These are phyloP conservation scores for Urochloa ruziziensis DNA, from an alignment of 176 grass and related monocot genomes.

Conservation along the genomic window DNA sequence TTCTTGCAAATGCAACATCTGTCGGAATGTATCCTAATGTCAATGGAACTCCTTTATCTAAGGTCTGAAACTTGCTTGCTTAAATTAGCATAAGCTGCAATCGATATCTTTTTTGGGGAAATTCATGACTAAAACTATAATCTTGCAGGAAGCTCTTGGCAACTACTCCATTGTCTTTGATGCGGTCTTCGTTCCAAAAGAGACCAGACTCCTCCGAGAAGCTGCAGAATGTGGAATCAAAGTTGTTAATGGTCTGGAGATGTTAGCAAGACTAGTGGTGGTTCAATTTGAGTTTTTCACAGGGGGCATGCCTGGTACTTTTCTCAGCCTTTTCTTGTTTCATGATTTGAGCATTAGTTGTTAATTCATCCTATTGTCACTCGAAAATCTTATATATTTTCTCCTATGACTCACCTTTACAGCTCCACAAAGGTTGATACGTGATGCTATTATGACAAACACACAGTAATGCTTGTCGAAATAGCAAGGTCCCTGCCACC, in stretches of 20 bases:
- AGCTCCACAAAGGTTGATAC: conserved; percentile 76
- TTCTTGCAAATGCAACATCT: conserved; percentile 96
- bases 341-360: background rate
- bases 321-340: background rate
- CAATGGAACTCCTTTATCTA: conserved; percentile 75
- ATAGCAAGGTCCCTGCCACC: background rate
- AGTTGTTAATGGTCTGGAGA: conserved; percentile 84
- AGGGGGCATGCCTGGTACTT: conserved; percentile 59
- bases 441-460: conserved; percentile 60
- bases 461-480: conserved; percentile 43
- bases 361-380: conserved; percentile 26
- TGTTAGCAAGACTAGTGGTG: conserved; percentile 89
- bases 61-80: conserved; percentile 43
- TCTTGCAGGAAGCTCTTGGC: conserved; percentile 73
- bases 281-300: conserved; percentile 89
- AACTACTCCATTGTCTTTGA: conserved; percentile 83
- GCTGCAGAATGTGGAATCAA: conserved; percentile 66
- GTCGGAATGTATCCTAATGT: conserved; percentile 93
- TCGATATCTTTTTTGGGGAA: background rate
- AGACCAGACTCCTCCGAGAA: conserved; percentile 85
- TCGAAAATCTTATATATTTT: background rate
- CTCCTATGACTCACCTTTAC: conserved; percentile 21
- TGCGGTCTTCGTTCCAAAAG: conserved; percentile 81
- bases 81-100: background rate
- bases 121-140: background rate